Evolutionary conservation across 768 basidiomycete species (phyloP).

Genomic region (Suillus cothurnatus): DNA sequence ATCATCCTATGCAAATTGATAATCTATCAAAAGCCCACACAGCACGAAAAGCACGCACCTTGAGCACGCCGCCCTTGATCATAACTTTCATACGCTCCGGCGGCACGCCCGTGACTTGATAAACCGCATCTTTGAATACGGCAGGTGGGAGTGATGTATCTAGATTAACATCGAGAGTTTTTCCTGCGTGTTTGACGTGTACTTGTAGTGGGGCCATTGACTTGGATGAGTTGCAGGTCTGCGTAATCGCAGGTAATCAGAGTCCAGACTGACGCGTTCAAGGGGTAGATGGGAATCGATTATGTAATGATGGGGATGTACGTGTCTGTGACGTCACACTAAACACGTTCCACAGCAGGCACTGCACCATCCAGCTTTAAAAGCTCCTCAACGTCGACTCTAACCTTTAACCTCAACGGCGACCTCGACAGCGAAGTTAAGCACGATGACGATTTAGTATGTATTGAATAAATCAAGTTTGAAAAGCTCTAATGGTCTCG

Average conservation of each 20-base stretch:
- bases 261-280: conserved; percentile 15
- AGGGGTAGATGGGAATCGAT: conserved; percentile 29
- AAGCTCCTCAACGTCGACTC: neutral
- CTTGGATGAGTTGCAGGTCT: conserved; percentile 13
- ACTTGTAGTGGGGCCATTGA: conserved; percentile 72
- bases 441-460: conserved; percentile 53
- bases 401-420: neutral
- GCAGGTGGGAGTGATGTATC: conserved; percentile 69
- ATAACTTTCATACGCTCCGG: conserved; percentile 96
- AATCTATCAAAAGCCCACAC: conserved; percentile 5
- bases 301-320: conserved; percentile 20
- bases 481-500: neutral
- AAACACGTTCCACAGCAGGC: conserved; percentile 22
- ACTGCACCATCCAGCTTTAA: neutral
- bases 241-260: conserved; percentile 7
- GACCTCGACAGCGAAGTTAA: neutral
- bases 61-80: conserved; percentile 89
- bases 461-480: conserved; percentile 14
- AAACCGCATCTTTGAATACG: conserved; percentile 83
- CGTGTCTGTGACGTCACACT: conserved; percentile 29
- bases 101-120: conserved; percentile 83
- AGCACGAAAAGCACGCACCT: conserved; percentile 50
- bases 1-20: conserved; percentile 64
- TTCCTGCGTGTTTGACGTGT: conserved; percentile 89
- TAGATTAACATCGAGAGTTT: conserved; percentile 68